Conservation (phyloP, 148 eudicot genomes). For the Camellia sinensis region DNA sequence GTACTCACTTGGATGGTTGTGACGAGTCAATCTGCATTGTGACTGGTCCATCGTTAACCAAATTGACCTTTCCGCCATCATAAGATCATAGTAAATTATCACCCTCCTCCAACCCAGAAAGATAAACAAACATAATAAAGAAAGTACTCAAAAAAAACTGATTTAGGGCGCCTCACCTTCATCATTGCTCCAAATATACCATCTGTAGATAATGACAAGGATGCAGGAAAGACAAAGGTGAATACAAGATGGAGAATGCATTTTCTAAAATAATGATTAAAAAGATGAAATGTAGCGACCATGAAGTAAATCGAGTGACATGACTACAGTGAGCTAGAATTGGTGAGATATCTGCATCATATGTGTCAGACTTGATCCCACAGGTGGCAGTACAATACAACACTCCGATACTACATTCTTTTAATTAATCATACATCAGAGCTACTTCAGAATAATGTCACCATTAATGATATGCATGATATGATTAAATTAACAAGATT, state of each 20-base stretch:
- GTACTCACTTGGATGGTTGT: constrained; percentile 56
- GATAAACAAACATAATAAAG: neutral
- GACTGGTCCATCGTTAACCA: constrained; percentile 96
- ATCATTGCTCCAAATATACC: constrained; percentile 98
- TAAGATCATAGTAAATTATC: constrained; percentile 4
- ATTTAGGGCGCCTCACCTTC: constrained; percentile 51
- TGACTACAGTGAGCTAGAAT: too few species aligned
- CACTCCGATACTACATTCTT: too few species aligned
- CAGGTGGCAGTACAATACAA: too few species aligned
- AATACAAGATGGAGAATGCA: neutral
- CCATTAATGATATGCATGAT: too few species aligned
- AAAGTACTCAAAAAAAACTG: neutral
- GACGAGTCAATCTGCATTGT: constrained; percentile 92
- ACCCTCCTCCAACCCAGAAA: neutral
- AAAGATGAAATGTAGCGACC: neutral
- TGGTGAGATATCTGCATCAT: too few species aligned
- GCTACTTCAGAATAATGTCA: too few species aligned
- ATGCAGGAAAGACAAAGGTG: neutral
- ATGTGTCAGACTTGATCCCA: too few species aligned
- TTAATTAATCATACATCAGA: too few species aligned
- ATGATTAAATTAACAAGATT: too few species aligned
- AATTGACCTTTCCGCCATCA: constrained; percentile 54
- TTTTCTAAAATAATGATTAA: neutral
- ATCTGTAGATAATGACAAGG: constrained; percentile 45
- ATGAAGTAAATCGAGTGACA: neutral